Conservation (phyloP, 2,329 filamentous ascomycete species). For the Trichoderma koningii region DNA sequence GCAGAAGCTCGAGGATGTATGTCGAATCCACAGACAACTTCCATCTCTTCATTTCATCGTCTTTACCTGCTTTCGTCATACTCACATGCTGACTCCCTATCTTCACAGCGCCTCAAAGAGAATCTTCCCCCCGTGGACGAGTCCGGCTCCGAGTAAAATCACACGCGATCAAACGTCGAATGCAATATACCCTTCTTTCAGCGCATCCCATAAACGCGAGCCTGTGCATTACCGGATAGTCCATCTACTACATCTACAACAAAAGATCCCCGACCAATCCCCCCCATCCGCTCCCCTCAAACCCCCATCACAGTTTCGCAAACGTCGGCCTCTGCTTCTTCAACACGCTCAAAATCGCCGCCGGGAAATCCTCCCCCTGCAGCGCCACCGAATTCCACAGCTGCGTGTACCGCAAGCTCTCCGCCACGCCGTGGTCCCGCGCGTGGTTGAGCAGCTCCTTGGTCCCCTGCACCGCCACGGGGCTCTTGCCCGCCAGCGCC, state of each 20-base stretch:
- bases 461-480: slow-evolving; percentile 82
- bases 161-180: no score
- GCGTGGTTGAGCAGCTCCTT: slow-evolving; percentile 85
- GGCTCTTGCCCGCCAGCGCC: slow-evolving; percentile 76
- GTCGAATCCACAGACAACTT: slow-evolving; percentile 30
- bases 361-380: slow-evolving; percentile 75
- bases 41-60: neutral
- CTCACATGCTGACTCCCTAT: neutral
- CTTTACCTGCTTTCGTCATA: slow-evolving; percentile 15
- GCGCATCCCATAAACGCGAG: neutral
- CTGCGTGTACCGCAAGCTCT: slow-evolving; percentile 79
- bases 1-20: slow-evolving; percentile 66
- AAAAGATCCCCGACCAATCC: neutral
- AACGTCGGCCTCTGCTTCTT: slow-evolving; percentile 80
- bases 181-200: no score
- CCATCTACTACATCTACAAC: neutral
- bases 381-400: slow-evolving; percentile 86
- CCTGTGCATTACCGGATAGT: neutral
- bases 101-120: slow-evolving; percentile 51
- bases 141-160: slow-evolving; percentile 51
- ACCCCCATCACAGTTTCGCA: slow-evolving; percentile 68
- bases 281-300: neutral
- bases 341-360: slow-evolving; percentile 73
- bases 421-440: slow-evolving; percentile 73
- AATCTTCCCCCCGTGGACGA: slow-evolving; percentile 55